Base-by-base conservation (phyloP, 176 grass and related monocot species). In the Aegilops longissima region DNA sequence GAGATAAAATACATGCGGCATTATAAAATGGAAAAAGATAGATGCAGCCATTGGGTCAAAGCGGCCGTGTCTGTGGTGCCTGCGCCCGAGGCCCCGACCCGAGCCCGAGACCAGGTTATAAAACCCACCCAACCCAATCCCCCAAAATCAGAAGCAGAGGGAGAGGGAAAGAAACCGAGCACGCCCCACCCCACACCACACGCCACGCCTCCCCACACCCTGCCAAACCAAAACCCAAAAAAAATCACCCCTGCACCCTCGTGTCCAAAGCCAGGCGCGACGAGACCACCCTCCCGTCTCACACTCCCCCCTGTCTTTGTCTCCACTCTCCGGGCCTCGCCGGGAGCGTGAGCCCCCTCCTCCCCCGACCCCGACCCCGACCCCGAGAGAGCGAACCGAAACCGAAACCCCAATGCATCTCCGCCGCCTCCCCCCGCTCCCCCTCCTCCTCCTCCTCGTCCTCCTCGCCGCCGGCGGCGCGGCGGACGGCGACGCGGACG, bases 101-200 rank as follows among this genome's bases (percentile, higher is more conserved):
- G 49, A 52, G 44, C 42, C n/a, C 75, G 80, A 80, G 67, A 91
- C 79, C 58, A 80, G 66, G 67, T 76, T 87, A 87, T 87, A 87
- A 91, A 91, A 87, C 21, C 61, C 61, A 51, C 76, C 25, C 89
- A 76, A 68, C 85, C 34, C 89, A 39, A 80, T 80, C 85, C 85
- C 85, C 85, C 68, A 80, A n/a, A 84, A 40, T 47, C 13, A 80
- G 87, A 76, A 61, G 18, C 17, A 20, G 54, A 20, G 18, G 14
- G 12, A 5, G 16, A 17, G 49, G 16, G 31, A 33, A 67, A 25
- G 52, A 85, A 67, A 27, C 73, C 74, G 14, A 52, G 49, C 49
- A 79, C 81, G 39, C 87, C 12, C 12, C 72, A 10, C 59, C 27
- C 18, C 45, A 54, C 62, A 9, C 38, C 5, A 5, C 71, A 81